phyloP scores from a whole-genome alignment of 148 eudicot genomes.

The Rhododendron williamsianum region DNA sequence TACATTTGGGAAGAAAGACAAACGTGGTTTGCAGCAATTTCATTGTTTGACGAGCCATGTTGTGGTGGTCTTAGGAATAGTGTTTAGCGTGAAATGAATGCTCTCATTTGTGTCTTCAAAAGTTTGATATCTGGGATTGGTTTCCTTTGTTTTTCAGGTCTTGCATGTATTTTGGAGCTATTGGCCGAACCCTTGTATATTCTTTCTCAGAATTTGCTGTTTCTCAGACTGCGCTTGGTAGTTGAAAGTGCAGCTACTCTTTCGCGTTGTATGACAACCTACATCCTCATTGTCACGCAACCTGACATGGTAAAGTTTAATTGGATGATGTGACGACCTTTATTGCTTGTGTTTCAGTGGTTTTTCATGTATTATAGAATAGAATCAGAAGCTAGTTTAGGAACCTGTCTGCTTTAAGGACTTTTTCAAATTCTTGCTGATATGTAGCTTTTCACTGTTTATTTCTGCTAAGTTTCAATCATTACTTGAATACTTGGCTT shows the following conservation, averaged over 20 bases:
- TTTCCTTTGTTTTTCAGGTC: conserved; percentile 43
- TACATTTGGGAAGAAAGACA: neutral
- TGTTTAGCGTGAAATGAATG: neutral
- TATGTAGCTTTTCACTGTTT: neutral
- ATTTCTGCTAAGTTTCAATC: neutral
- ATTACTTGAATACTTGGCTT: neutral
- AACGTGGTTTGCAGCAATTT: neutral
- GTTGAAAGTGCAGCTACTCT: conserved; percentile 86
- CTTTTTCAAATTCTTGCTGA: neutral
- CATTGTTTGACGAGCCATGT: neutral
- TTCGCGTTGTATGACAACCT: conserved; percentile 70
- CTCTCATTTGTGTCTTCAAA: neutral
- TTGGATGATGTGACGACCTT: neutral
- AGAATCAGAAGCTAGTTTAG: neutral
- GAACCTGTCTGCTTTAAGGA: neutral
- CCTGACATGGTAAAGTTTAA: conserved; percentile 47
- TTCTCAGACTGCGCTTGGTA: conserved; percentile 76
- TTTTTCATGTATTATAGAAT: neutral
- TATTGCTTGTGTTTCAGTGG: neutral
- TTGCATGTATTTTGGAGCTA: conserved; percentile 88
- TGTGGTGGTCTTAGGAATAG: neutral
- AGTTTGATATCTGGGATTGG: neutral
- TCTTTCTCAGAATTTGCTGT: conserved; percentile 82
- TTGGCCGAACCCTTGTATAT: conserved; percentile 92
- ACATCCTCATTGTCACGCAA: conserved; percentile 52